phyloP scores from a whole-genome alignment of 352 stramenopile genomes.

The Pseudoperonospora humuli region DNA sequence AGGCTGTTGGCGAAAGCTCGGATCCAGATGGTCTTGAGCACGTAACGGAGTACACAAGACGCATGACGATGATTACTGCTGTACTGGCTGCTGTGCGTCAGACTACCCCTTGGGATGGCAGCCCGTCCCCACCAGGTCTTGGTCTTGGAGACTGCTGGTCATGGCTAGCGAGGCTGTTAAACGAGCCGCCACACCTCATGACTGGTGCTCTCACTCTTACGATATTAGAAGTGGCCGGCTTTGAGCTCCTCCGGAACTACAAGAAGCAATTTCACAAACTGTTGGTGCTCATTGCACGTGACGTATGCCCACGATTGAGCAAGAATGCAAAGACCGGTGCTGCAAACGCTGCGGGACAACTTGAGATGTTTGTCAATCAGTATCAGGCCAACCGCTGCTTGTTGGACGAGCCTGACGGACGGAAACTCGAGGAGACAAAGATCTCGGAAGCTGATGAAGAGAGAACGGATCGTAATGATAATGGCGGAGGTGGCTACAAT shows the following conservation, averaged over 20 bases:
- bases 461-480: constrained; percentile 38
- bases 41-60: constrained; percentile 67
- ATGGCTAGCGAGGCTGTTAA: constrained; percentile 62
- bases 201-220: constrained; percentile 59
- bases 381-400: constrained; percentile 55
- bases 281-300: constrained; percentile 51
- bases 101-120: constrained; percentile 51
- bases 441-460: constrained; percentile 60
- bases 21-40: constrained; percentile 59
- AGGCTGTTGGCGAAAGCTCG: constrained; percentile 47
- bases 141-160: constrained; percentile 61
- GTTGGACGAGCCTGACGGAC: constrained; percentile 46
- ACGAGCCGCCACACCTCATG: constrained; percentile 65
- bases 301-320: constrained; percentile 56
- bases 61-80: constrained; percentile 71
- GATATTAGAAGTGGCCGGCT: constrained; percentile 72
- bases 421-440: constrained; percentile 67
- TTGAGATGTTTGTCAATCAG: constrained; percentile 65
- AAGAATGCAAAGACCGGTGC: constrained; percentile 70
- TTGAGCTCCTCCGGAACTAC: constrained; percentile 54
- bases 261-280: constrained; percentile 77
- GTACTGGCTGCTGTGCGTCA: constrained; percentile 68
- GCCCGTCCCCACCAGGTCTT: constrained; percentile 41
- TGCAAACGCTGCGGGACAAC: constrained; percentile 61
- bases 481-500: constrained; percentile 8